These are phyloP conservation scores for Calonectria leucothoes DNA, from an alignment of 2,329 filamentous ascomycete species.

Conservation along the genomic window DNA sequence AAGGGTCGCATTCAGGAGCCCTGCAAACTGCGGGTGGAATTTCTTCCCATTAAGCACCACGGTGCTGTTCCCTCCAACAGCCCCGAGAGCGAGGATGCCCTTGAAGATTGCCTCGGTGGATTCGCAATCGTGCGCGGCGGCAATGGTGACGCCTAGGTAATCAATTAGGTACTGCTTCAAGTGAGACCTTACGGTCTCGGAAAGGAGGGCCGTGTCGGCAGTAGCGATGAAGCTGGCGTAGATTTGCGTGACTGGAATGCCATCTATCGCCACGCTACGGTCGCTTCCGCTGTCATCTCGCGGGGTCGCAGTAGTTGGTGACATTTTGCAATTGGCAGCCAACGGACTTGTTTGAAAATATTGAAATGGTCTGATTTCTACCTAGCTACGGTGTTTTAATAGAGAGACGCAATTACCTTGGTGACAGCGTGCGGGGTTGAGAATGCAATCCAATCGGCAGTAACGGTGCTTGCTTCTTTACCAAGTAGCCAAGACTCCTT, in stretches of 20 bases:
- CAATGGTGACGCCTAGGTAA: neutral
- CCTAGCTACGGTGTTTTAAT: neutral
- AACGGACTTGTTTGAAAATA: neutral
- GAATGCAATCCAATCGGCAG: neutral
- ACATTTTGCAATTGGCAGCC: neutral
- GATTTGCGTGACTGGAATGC: neutral
- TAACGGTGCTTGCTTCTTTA: neutral
- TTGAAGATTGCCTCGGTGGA: neutral
- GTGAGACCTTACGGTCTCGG: neutral
- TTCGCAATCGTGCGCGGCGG: neutral
- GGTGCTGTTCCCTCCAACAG: neutral
- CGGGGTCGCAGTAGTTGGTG: neutral
- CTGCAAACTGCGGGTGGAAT: conserved; percentile 13
- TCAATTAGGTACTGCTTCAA: neutral
- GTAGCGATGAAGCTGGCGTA: neutral
- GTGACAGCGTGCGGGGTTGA: neutral
- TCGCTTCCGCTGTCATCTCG: neutral
- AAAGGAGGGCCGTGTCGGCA: neutral
- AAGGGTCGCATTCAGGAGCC: conserved; percentile 9
- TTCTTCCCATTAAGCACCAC: neutral
- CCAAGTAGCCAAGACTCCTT: neutral
- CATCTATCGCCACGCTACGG: neutral
- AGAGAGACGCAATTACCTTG: neutral
- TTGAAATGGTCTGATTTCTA: neutral
- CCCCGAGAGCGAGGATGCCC: neutral